Conservation (phyloP, 805 yeast species). For the Saturnispora sekii region DNA sequence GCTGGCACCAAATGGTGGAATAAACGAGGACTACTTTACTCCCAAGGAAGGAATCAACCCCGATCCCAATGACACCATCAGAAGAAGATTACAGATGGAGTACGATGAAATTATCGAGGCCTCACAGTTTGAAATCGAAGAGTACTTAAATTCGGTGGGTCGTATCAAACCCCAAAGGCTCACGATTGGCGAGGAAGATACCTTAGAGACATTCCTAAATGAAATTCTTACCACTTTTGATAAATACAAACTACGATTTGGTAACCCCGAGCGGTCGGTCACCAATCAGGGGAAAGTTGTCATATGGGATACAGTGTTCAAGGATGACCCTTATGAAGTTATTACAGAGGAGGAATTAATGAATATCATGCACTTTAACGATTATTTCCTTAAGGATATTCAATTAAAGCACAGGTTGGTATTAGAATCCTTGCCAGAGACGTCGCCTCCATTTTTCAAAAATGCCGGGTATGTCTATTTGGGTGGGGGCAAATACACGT, state of each 20-base stretch:
- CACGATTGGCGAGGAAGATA: neutral
- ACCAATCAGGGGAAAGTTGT: slow-evolving; percentile 17
- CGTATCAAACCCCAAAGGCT: neutral
- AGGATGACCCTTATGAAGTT: slow-evolving; percentile 14
- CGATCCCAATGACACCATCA: neutral
- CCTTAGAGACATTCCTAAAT: slow-evolving; percentile 9
- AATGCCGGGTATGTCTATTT: slow-evolving; percentile 31
- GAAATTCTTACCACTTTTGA: slow-evolving; percentile 10
- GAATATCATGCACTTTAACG: slow-evolving; percentile 21
- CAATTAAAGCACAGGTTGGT: slow-evolving; percentile 37
- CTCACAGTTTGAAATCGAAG: slow-evolving; percentile 4
- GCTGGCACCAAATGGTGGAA: neutral
- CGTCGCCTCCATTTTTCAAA: slow-evolving; percentile 18
- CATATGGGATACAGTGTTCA: slow-evolving; percentile 16
- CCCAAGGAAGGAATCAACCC: neutral
- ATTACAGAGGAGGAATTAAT: slow-evolving; percentile 6
- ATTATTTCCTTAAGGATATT: slow-evolving; percentile 36
- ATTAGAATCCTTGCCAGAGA: slow-evolving; percentile 35
- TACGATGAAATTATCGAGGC: slow-evolving; percentile 8
- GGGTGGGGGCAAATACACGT: slow-evolving; percentile 36
- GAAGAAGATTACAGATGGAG: slow-evolving; percentile 10
- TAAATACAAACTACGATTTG: slow-evolving; percentile 8
- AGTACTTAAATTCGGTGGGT: slow-evolving; percentile 1
- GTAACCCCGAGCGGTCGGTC: slow-evolving; percentile 16
- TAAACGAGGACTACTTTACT: slow-evolving; percentile 2